Base-by-base conservation (phyloP, 345 rosid genomes). In the Ceriops zippeliana region DNA sequence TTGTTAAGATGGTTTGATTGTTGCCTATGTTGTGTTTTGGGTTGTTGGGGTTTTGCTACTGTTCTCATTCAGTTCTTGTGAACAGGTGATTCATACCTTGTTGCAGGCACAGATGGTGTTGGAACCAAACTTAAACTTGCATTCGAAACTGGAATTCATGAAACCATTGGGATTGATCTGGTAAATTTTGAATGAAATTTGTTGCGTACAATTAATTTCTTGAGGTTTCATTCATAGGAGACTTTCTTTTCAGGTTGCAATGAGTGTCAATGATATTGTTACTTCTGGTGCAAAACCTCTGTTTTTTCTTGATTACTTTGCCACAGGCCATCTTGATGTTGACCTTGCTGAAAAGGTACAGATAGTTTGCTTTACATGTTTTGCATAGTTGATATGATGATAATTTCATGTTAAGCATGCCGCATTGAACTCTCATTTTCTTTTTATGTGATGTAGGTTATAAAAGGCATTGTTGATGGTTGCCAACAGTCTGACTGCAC, bases 101-200 rank as follows among this genome's bases (percentile, higher is more conserved):
- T 92, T 62, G 98, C 98, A 35, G 99, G 99, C 5, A 90, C 98
- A 0, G 99, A 95, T 85, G 99, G 99, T 69, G 99, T 90, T n/a
- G 99, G 99, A 60, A 95, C 99, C 38, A 95, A 95, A 73, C 83
- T 95, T 47, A 95, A 95, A 69, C 84, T 95, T 60, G 98, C 98
- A 24, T 95, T 95, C 73, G 98, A 95, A 75, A 87, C 93, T 19
- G 97, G 93, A 63, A 82, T 84, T 57, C 98, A 95, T 49, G 91
- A 95, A 10, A 95, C 97, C 21, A 87, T 95, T 61, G 99, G 99
- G 79, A 87, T 92, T 60, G 98, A 95, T 74, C 78, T 92, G 87
- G 99, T 91, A 85, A 78, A 26, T 20, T 51, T 28, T 46, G 47
- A 47, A 13, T 31, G 2, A 51, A 67, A 5, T 13, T 17, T 62